Evolutionary conservation across 495 filamentous ascomycete genomes (phyloP).

Genomic region (Trichoderma asperelloides): DNA sequence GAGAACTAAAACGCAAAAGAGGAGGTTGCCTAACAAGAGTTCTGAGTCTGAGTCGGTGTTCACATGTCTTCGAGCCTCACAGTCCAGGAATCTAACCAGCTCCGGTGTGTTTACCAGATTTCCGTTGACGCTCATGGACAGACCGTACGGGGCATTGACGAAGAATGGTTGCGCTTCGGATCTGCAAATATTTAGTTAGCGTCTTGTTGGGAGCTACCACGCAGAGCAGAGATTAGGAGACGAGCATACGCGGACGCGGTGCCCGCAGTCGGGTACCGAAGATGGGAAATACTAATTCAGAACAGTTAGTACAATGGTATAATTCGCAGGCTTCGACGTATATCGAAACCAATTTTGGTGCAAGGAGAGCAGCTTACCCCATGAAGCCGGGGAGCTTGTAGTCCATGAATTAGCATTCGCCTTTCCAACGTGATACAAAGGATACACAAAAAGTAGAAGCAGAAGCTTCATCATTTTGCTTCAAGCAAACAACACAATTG

Average conservation of each 20-base stretch:
- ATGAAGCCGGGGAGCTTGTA: too few relatives aligned
- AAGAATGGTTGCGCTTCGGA: slow-evolving; percentile 85
- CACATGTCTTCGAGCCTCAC: slow-evolving; percentile 87
- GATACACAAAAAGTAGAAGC: too few relatives aligned
- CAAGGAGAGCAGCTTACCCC: too few relatives aligned
- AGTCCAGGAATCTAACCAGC: slow-evolving; percentile 69
- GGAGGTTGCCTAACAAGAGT: slow-evolving; percentile 28
- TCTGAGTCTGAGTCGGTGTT: slow-evolving; percentile 96
- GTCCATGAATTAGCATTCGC: too few relatives aligned
- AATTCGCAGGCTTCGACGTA: too few relatives aligned
- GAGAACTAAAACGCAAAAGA: not conserved
- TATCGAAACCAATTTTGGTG: too few relatives aligned
- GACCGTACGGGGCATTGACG: slow-evolving; percentile 84
- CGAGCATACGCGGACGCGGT: slow-evolving; percentile 51
- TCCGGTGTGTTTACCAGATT: slow-evolving; percentile 91
- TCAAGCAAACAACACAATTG: too few relatives aligned
- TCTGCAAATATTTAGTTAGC: slow-evolving; percentile 25
- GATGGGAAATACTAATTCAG: slow-evolving; percentile 60
- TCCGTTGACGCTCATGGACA: slow-evolving; percentile 58
- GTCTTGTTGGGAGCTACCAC: not conserved
- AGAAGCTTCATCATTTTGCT: too few relatives aligned
- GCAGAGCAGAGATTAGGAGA: slow-evolving; percentile 6
- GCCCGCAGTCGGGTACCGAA: slow-evolving; percentile 86
- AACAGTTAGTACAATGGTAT: slow-evolving; percentile 41
- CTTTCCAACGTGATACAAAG: too few relatives aligned